phyloP scores from a whole-genome alignment of 2,329 filamentous ascomycete genomes.

The Alternaria arbusti region DNA sequence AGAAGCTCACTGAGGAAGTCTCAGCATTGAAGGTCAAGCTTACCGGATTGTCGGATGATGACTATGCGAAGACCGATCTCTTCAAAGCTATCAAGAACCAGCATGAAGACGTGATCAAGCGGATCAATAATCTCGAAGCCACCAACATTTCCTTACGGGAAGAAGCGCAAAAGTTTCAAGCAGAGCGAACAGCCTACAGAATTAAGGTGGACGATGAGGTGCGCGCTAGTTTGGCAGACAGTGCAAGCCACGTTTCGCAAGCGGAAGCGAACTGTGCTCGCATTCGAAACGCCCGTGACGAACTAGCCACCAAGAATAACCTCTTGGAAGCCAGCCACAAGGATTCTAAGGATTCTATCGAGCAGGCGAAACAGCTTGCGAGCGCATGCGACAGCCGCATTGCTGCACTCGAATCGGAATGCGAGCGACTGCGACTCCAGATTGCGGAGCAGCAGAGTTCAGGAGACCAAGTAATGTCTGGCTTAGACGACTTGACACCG shows the following conservation, averaged over 20 bases:
- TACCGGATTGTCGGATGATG: constrained; percentile 83
- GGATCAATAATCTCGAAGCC: constrained; percentile 89
- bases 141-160: constrained; percentile 84
- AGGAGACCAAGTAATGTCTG: constrained; percentile 36
- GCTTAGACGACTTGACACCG: constrained; percentile 64
- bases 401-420: constrained; percentile 78
- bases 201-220: constrained; percentile 82
- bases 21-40: constrained; percentile 72
- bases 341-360: constrained; percentile 71
- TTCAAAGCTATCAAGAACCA: constrained; percentile 92
- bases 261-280: constrained; percentile 85
- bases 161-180: constrained; percentile 82
- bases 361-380: constrained; percentile 80
- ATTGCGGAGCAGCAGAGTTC: constrained; percentile 54
- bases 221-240: constrained; percentile 73
- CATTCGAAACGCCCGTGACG: constrained; percentile 83
- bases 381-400: constrained; percentile 83
- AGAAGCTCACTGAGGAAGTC: constrained; percentile 77
- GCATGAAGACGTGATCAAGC: constrained; percentile 90
- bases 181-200: constrained; percentile 83
- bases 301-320: constrained; percentile 79
- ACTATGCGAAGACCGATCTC: constrained; percentile 88
- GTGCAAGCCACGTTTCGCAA: constrained; percentile 80
- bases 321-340: constrained; percentile 82
- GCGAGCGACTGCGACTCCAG: constrained; percentile 70